Conservation (phyloP, 192 early-diverging fungal species). For the Glomus cerebriforme region DNA sequence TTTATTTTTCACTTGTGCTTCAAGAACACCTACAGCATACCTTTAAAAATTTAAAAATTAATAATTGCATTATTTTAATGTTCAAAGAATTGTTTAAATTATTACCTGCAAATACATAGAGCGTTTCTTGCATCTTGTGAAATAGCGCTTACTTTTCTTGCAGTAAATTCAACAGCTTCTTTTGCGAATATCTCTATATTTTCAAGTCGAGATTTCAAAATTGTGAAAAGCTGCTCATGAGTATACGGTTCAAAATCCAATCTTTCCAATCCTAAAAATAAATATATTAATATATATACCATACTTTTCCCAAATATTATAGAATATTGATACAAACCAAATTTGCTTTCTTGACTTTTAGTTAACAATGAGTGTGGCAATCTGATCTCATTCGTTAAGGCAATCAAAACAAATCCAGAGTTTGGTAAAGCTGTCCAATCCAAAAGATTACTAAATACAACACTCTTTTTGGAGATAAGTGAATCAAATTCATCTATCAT, state of each 20-base stretch:
- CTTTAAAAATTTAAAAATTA: conserved; percentile 32
- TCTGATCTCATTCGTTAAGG: conserved; percentile 99
- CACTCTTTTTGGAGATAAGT: conserved; percentile 87
- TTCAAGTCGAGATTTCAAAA: conserved; percentile 81
- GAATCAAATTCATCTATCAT: conserved; percentile 98
- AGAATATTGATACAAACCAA: conserved; percentile 57
- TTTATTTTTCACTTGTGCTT: conserved; percentile 41
- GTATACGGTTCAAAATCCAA: conserved; percentile 95
- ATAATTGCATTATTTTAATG: background rate
- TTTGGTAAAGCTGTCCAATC: conserved; percentile 90
- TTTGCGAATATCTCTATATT: conserved; percentile 69
- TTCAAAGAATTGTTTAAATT: background rate
- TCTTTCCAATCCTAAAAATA: conserved; percentile 67
- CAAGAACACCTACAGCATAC: conserved; percentile 72
- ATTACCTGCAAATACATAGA: conserved; percentile 89
- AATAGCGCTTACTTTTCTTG: conserved; percentile 94
- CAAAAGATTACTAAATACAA: conserved; percentile 98
- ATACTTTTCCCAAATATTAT: background rate
- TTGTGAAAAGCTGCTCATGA: conserved; percentile 78
- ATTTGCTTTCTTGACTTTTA: conserved; percentile 86
- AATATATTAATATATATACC: background rate
- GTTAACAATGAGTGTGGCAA: conserved; percentile 89
- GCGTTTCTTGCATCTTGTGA: conserved; percentile 94
- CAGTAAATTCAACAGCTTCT: conserved; percentile 92
- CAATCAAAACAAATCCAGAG: conserved; percentile 88